These are phyloP conservation scores for Hypoxylon sp. DNA, from an alignment of 2,329 filamentous ascomycete species.

Conservation along the genomic window DNA sequence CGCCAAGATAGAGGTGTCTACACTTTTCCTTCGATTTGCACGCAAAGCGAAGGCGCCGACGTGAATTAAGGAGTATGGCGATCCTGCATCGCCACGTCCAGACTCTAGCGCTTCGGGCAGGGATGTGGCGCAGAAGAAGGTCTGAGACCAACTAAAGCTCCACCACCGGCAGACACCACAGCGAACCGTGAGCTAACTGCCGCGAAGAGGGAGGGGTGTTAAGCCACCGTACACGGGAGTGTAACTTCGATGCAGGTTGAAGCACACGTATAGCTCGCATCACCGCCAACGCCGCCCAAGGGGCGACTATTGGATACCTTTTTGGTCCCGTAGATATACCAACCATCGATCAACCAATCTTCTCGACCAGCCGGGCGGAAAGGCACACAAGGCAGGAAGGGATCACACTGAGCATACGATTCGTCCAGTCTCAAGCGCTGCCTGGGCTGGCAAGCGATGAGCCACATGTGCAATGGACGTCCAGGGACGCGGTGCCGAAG, in stretches of 20 bases:
- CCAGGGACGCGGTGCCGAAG: constrained; percentile 1
- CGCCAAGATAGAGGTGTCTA: background rate
- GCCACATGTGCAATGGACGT: background rate
- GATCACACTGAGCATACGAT: constrained; percentile 1
- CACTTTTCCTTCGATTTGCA: background rate
- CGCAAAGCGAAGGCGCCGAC: background rate
- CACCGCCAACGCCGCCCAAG: background rate
- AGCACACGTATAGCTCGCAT: background rate
- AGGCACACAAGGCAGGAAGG: constrained; percentile 2
- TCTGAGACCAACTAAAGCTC: too few species aligned
- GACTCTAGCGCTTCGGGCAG: background rate
- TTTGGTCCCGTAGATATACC: constrained; percentile 3
- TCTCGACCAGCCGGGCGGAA: background rate
- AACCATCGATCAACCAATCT: background rate
- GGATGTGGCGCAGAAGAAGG: background rate
- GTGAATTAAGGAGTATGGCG: background rate
- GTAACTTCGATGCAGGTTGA: background rate
- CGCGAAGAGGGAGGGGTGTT: background rate
- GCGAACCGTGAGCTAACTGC: background rate
- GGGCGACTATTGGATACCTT: background rate
- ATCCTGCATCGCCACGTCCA: background rate
- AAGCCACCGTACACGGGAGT: background rate
- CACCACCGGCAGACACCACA: background rate
- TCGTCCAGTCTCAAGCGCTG: background rate
- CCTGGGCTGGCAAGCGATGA: background rate